Evolutionary conservation across 306 rosid genomes (phyloP).

Genomic region (Cucurbita pepo): DNA sequence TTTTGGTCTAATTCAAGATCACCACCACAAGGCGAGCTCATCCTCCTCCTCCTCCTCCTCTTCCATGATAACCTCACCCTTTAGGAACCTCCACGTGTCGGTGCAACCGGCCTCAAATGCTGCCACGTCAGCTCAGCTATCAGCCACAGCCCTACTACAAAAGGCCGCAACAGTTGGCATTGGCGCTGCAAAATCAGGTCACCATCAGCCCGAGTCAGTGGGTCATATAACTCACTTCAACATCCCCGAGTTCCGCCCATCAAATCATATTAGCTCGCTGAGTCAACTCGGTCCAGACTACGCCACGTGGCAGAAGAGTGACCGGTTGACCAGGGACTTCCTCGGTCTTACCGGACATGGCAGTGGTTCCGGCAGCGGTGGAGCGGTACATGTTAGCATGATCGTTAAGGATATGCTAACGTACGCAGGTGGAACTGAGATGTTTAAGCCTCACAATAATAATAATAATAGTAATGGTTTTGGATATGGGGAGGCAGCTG

Average conservation of each 20-base stretch:
- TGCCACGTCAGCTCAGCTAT: constrained; percentile 52
- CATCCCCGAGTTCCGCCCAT: constrained; percentile 19
- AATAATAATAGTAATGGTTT: constrained; percentile 11
- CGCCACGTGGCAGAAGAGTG: constrained; percentile 35
- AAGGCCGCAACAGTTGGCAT: constrained; percentile 66
- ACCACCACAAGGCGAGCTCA: background rate
- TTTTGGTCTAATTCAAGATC: constrained; percentile 11
- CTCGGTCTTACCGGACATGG: constrained; percentile 50
- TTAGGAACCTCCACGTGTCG: constrained; percentile 26
- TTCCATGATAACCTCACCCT: constrained; percentile 28
- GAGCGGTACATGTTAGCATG: constrained; percentile 22
- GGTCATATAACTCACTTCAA: constrained; percentile 25
- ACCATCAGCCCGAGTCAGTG: constrained; percentile 8
- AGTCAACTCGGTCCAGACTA: constrained; percentile 3
- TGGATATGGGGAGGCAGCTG: constrained; percentile 39
- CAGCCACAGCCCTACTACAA: constrained; percentile 87
- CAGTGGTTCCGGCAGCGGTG: background rate
- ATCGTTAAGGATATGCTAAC: constrained; percentile 43
- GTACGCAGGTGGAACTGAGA: constrained; percentile 38
- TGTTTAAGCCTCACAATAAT: constrained; percentile 19
- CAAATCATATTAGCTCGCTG: constrained; percentile 20
- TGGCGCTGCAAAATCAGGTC: constrained; percentile 14
- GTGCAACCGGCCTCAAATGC: constrained; percentile 10
- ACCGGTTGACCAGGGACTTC: constrained; percentile 65
- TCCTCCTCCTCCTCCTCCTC: background rate